These are phyloP conservation scores for Hibiscus tridactylites DNA, from an alignment of 345 rosid species.

Conservation along the genomic window DNA sequence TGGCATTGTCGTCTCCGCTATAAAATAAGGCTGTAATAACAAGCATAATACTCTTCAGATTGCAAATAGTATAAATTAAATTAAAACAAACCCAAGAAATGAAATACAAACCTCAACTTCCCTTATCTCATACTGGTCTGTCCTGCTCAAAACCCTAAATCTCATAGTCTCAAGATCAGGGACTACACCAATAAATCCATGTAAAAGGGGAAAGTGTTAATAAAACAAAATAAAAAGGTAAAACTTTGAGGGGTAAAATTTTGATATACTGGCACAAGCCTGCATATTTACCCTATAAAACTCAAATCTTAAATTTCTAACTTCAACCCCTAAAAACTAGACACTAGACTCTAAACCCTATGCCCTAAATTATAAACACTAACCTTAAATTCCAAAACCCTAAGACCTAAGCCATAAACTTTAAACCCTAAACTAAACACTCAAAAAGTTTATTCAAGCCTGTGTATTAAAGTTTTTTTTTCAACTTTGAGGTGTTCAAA, in stretches of 20 bases:
- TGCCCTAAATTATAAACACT: no score
- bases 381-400: no score
- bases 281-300: no score
- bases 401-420: no score
- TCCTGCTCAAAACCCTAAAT: conserved; percentile 47
- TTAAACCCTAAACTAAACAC: no score
- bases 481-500: background rate
- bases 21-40: conserved; percentile 51
- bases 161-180: conserved; percentile 81
- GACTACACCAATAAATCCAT: conserved; percentile 26
- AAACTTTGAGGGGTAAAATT: background rate
- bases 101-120: conserved; percentile 58
- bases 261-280: no score
- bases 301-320: no score
- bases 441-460: no score
- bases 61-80: background rate
- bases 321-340: no score
- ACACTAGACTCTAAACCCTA: no score
- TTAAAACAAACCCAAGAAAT: background rate
- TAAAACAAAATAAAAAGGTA: background rate
- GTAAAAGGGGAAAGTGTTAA: background rate
- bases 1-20: conserved; percentile 85
- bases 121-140: conserved; percentile 66
- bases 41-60: conserved; percentile 5
- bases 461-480: no score